Conservation (phyloP, 2,329 filamentous ascomycete genomes). For the Trichophyton schoenleinii region DNA sequence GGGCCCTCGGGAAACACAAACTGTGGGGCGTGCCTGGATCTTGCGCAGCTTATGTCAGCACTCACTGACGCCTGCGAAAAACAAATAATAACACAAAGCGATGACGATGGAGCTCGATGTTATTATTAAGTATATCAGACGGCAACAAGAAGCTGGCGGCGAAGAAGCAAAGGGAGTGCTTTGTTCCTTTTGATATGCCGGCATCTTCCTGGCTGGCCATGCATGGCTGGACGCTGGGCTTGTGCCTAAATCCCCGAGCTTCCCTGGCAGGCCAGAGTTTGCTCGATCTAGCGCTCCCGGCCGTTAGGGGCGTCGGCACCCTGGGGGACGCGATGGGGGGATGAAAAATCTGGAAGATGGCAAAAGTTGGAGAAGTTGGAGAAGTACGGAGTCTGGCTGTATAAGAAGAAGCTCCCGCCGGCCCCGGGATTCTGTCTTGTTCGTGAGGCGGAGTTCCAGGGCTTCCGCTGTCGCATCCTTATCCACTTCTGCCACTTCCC, state of each 20-base stretch:
- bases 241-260: constrained; percentile 1
- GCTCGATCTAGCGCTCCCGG: background rate
- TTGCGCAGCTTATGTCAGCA: background rate
- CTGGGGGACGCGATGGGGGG: background rate
- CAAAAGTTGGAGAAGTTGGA: constrained; percentile 2
- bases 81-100: too few relatives aligned
- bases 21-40: constrained; percentile 1
- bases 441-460: background rate
- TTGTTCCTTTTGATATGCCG: background rate
- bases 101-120: too few relatives aligned
- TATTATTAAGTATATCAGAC: background rate
- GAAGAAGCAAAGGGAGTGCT: background rate
- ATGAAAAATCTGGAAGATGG: background rate
- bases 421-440: background rate
- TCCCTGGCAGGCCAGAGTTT: background rate
- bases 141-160: too few relatives aligned
- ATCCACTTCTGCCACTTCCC: background rate
- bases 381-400: background rate
- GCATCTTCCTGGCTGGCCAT: background rate
- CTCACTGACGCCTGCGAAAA: too few relatives aligned
- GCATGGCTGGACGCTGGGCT: background rate
- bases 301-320: background rate
- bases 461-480: background rate
- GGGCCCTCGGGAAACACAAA: background rate
- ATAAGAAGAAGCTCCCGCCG: background rate